Evolutionary conservation across 306 rosid species (phyloP).

Genomic region (Hippophae gyantsensis): DNA sequence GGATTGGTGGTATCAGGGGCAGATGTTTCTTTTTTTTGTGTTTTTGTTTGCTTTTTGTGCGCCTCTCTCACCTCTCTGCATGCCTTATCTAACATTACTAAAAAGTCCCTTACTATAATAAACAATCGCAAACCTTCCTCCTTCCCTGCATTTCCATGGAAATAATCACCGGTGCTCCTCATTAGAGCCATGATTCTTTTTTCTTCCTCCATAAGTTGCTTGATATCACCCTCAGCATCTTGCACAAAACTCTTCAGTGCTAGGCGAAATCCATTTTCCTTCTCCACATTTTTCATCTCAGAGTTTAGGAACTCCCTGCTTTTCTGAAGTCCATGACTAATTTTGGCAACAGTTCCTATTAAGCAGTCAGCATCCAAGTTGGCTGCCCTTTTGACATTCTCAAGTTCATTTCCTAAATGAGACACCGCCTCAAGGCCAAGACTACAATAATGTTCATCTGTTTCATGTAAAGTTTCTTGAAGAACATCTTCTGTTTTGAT

Average conservation of each 20-base stretch:
- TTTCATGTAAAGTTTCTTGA: slow-evolving; percentile 31
- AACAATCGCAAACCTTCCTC: slow-evolving; percentile 88
- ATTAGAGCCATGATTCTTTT: slow-evolving; percentile 72
- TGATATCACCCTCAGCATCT: slow-evolving; percentile 55
- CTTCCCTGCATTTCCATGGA: slow-evolving; percentile 80
- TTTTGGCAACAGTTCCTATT: slow-evolving; percentile 67
- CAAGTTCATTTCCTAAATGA: slow-evolving; percentile 58
- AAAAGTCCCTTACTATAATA: slow-evolving; percentile 63
- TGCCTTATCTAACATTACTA: slow-evolving; percentile 75
- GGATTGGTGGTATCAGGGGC: slow-evolving; percentile 20
- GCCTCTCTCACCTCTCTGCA: slow-evolving; percentile 56
- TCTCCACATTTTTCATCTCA: slow-evolving; percentile 29
- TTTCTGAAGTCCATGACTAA: slow-evolving; percentile 46
- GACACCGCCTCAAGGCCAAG: slow-evolving; percentile 75
- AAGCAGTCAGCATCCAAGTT: slow-evolving; percentile 65
- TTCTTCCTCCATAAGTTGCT: slow-evolving; percentile 50
- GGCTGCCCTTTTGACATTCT: slow-evolving; percentile 79
- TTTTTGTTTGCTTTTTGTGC: slow-evolving; percentile 30
- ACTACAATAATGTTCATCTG: slow-evolving; percentile 53
- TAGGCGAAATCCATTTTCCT: slow-evolving; percentile 38
- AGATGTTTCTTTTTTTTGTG: slow-evolving; percentile 32
- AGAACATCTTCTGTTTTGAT: slow-evolving; percentile 51
- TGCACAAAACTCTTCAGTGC: slow-evolving; percentile 51
- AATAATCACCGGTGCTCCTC: slow-evolving; percentile 86
- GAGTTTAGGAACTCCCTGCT: slow-evolving; percentile 46